These are phyloP conservation scores for Rhododendron henanense DNA, from an alignment of 148 eudicot genomes.

Conservation along the genomic window DNA sequence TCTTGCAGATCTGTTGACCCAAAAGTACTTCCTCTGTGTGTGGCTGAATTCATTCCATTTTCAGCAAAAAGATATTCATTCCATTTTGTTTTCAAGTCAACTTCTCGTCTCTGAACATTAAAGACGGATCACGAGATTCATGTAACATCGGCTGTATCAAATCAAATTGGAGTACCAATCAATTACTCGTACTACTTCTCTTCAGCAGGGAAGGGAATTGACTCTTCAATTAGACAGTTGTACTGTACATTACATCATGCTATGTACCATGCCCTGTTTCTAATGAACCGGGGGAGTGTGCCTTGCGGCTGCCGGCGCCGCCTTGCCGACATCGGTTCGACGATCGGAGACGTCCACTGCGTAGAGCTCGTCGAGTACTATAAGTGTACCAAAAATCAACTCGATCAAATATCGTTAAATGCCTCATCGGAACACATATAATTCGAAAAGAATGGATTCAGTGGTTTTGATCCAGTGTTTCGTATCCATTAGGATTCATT, in stretches of 20 bases:
- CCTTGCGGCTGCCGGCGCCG: too few relatives aligned
- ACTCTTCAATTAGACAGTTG: background rate
- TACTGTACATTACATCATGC: too few relatives aligned
- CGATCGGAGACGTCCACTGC: too few relatives aligned
- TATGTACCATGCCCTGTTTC: background rate
- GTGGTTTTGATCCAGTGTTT: too few relatives aligned
- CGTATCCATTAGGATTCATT: too few relatives aligned
- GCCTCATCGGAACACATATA: too few relatives aligned
- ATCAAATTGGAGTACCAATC: background rate
- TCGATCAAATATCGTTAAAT: too few relatives aligned
- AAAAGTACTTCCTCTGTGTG: background rate
- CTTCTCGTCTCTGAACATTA: background rate
- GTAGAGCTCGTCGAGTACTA: too few relatives aligned
- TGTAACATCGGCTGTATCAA: background rate
- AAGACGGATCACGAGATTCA: background rate
- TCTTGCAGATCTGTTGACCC: background rate
- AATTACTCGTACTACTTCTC: background rate
- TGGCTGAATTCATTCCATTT: background rate
- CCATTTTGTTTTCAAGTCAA: background rate
- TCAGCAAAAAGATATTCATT: background rate
- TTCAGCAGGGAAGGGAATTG: background rate
- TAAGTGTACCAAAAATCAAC: too few relatives aligned
- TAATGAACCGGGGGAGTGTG: too few relatives aligned
- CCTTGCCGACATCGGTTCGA: too few relatives aligned
- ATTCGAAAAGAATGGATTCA: too few relatives aligned